These are phyloP conservation scores for Blumeriella jaapii DNA, from an alignment of 2,329 filamentous ascomycete genomes.

Conservation along the genomic window DNA sequence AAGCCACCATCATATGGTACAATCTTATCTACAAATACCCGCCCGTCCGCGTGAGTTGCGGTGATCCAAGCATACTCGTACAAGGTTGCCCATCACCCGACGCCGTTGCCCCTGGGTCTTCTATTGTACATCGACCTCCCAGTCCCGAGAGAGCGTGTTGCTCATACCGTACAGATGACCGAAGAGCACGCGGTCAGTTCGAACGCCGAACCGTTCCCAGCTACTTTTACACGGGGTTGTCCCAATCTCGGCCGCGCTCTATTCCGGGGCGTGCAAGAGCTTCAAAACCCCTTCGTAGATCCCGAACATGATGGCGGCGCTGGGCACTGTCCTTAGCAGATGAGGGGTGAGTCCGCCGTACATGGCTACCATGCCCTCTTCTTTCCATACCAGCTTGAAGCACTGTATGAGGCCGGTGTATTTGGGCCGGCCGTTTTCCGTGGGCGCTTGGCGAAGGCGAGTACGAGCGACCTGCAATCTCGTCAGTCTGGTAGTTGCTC, in stretches of 20 bases:
- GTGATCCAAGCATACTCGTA: conserved; percentile 1
- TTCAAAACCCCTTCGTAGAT: conserved; percentile 45
- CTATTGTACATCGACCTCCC: conserved; percentile 5
- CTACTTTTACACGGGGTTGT: conserved; percentile 11
- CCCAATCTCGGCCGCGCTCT: conserved; percentile 5
- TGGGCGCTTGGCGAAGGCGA: conserved; percentile 73
- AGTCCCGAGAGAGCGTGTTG: conserved; percentile 5
- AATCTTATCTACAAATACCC: conserved; percentile 3
- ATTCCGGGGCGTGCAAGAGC: conserved; percentile 24
- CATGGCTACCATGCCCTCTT: conserved; percentile 75
- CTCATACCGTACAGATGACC: conserved; percentile 5
- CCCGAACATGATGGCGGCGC: conserved; percentile 92
- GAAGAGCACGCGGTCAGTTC: conserved; percentile 9
- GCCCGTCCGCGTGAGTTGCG: conserved; percentile 5
- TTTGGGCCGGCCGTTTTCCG: conserved; percentile 58
- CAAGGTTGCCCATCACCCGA: too few species aligned
- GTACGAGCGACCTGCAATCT: conserved; percentile 60
- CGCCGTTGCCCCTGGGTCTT: too few species aligned
- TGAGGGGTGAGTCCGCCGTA: conserved; percentile 91
- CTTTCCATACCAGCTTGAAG: conserved; percentile 76
- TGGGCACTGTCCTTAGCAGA: conserved; percentile 80
- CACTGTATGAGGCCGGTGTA: conserved; percentile 85
- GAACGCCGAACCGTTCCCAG: conserved; percentile 14
- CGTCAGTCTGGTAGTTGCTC: background rate
- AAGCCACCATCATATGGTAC: conserved; percentile 1